Base-by-base conservation (phyloP, 2,329 filamentous ascomycete species). In the Sporothrix mexicana region DNA sequence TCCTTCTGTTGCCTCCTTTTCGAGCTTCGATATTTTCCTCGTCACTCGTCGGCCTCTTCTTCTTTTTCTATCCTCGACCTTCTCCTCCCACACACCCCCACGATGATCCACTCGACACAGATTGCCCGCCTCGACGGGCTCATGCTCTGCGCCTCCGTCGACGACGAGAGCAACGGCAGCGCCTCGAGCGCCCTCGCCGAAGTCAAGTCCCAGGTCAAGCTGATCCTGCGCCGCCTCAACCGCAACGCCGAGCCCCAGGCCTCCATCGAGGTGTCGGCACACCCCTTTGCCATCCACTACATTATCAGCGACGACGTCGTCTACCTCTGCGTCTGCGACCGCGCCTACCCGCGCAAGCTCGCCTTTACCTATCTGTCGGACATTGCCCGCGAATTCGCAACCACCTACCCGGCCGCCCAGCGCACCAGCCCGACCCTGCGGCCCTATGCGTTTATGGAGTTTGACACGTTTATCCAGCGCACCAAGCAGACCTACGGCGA, bases 311-410 rank as follows among this genome's bases (percentile, higher is more conserved):
- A 93, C 78, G 91, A 93, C 77, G 88, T 99, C 77, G 91, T 94
- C 84, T 98, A 97, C 86, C 87, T 98, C 78, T 94, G 93, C 86
- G 95, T 99, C 83, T 95, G 93, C 86, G 95, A 98, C 82, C 88
- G 90, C 73, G 93, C 93, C 72, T 99, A 98, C 86, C 95, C 96
- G 73, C 95, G 96, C 83, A 98, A 99, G 84, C 92, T 99, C 67
- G 95, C 97, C 79, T 97, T 99, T 83, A 98, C 95, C 74, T 99
- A 98, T 88, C 94, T 99, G 74, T 90, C 93, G 78, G 96, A 99
- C 85, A 88, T 99, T 71, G 89, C 93, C 73, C 88, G 90, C 81
- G 96, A 99, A 85, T 99, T 99, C 86, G 91, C 91, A 75, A 95
- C 90, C 76, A 94, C 92, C 73, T 97, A 99, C 86, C 88, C 91